A percentile compares a stretch with the other conserved stretches of the same genome.
phyloP scores from a whole-genome alignment of 1,284 basidiomycete species.

The Clitocybe nebularis region DNA sequence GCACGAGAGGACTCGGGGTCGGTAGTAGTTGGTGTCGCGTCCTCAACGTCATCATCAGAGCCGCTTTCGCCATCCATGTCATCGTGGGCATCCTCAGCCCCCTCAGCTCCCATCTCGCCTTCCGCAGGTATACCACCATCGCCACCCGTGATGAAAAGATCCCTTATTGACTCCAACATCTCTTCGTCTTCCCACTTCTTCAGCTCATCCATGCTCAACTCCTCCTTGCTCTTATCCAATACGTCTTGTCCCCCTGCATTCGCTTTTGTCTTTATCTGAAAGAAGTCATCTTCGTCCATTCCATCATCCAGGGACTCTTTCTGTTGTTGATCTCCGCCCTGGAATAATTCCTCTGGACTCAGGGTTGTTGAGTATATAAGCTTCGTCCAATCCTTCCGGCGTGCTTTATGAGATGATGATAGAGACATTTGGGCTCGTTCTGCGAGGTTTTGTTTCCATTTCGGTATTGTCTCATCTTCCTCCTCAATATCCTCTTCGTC shows the following conservation, averaged over 20 bases:
- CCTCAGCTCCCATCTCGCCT: constrained; percentile 39
- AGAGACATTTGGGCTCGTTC: constrained; percentile 55
- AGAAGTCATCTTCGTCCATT: constrained; percentile 63
- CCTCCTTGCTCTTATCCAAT: constrained; percentile 71
- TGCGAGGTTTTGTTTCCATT: constrained; percentile 78
- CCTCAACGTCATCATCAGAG: constrained; percentile 29
- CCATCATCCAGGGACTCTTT: constrained; percentile 28
- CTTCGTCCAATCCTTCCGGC: constrained; percentile 75
- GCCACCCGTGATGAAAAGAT: constrained; percentile 88
- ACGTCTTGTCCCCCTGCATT: constrained; percentile 45
- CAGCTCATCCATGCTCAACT: constrained; percentile 45
- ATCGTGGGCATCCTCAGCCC: constrained; percentile 33
- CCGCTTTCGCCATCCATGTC: constrained; percentile 41
- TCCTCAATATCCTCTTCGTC: constrained; percentile 39
- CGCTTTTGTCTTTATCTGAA: constrained; percentile 50
- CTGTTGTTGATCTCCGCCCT: constrained; percentile 29
- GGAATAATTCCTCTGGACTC: constrained; percentile 69
- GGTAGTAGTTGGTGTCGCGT: constrained; percentile 21
- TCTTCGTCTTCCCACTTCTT: constrained; percentile 83
- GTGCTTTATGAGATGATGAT: constrained; percentile 35
- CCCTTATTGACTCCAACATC: constrained; percentile 81
- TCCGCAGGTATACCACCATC: constrained; percentile 28
- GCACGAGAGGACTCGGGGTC: constrained; percentile 42
- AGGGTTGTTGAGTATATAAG: constrained; percentile 79
- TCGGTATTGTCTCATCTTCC: constrained; percentile 47